Conservation (phyloP, 2,329 filamentous ascomycete genomes). For the Davidsoniella neocaledoniae region DNA sequence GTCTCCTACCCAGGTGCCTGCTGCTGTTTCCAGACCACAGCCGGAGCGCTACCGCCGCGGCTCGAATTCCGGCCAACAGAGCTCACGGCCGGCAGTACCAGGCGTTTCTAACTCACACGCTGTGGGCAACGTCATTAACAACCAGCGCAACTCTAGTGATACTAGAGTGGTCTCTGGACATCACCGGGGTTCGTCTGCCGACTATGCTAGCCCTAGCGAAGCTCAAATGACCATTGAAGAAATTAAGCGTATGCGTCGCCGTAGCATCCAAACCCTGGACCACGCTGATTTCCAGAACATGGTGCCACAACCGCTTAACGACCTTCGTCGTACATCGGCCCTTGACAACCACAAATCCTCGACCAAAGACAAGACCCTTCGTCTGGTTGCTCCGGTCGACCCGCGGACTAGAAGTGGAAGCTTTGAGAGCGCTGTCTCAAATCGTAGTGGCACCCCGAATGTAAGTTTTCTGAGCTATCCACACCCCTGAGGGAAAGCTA, state of each 20-base stretch:
- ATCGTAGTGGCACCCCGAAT: conserved; percentile 41
- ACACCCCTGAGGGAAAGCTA: neutral
- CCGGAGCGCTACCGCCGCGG: conserved; percentile 69
- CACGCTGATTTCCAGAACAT: conserved; percentile 24
- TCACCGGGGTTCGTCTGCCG: conserved; percentile 5
- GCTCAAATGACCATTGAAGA: conserved; percentile 20
- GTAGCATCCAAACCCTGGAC: conserved; percentile 59
- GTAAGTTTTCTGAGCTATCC: conserved; percentile 31
- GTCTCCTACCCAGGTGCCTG: conserved; percentile 17
- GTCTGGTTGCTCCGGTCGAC: conserved; percentile 20
- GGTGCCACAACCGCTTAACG: conserved; percentile 6
- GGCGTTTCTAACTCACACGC: neutral
- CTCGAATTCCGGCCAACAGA: conserved; percentile 30
- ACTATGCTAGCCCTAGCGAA: neutral
- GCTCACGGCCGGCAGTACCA: conserved; percentile 22
- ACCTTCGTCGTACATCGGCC: conserved; percentile 11
- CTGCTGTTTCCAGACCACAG: conserved; percentile 46
- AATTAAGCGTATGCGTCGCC: conserved; percentile 59
- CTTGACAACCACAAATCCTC: conserved; percentile 15
- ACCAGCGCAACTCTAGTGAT: conserved; percentile 16
- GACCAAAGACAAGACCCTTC: conserved; percentile 20
- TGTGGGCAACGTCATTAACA: conserved; percentile 14
- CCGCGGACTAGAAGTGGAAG: conserved; percentile 36
- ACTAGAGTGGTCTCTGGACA: conserved; percentile 14
- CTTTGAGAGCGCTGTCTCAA: conserved; percentile 46